These are phyloP conservation scores for Aspergillus sclerotialis DNA, from an alignment of 2,329 filamentous ascomycete species.

Conservation along the genomic window DNA sequence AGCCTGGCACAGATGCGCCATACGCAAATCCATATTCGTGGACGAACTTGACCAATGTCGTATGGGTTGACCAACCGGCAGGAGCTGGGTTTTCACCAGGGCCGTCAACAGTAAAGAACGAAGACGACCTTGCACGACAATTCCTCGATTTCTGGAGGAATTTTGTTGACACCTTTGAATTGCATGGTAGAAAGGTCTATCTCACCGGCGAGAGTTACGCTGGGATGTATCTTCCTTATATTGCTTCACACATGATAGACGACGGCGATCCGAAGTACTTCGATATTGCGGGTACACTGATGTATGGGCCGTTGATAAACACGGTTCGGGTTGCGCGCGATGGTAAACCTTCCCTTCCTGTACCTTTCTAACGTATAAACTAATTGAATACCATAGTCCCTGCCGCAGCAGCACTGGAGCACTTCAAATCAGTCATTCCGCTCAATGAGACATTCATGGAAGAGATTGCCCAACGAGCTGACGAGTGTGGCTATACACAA, in stretches of 20 bases:
- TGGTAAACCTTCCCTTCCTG: slow-evolving; percentile 19
- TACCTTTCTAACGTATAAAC: background rate
- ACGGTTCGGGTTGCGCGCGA: slow-evolving; percentile 46
- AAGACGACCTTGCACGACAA: slow-evolving; percentile 62
- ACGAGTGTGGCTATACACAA: slow-evolving; percentile 38
- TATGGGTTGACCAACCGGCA: slow-evolving; percentile 49
- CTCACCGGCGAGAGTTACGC: slow-evolving; percentile 68
- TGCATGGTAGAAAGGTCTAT: slow-evolving; percentile 63
- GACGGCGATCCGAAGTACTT: slow-evolving; percentile 60
- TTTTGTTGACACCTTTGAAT: slow-evolving; percentile 63
- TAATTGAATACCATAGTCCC: slow-evolving; percentile 20
- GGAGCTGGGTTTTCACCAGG: slow-evolving; percentile 65
- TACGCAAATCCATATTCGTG: slow-evolving; percentile 62
- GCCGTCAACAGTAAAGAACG: slow-evolving; percentile 55
- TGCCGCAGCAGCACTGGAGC: slow-evolving; percentile 35
- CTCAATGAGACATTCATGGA: slow-evolving; percentile 36
- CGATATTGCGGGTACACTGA: slow-evolving; percentile 60
- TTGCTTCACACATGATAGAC: slow-evolving; percentile 66
- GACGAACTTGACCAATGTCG: slow-evolving; percentile 65
- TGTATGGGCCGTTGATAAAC: slow-evolving; percentile 64
- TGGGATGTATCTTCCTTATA: slow-evolving; percentile 63
- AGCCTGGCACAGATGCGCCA: slow-evolving; percentile 58
- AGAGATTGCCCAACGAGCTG: slow-evolving; percentile 30
- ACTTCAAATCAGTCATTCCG: slow-evolving; percentile 33
- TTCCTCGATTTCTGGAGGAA: slow-evolving; percentile 51